These are phyloP conservation scores for Pichia heedii DNA, from an alignment of 805 yeast genomes.

Conservation along the genomic window DNA sequence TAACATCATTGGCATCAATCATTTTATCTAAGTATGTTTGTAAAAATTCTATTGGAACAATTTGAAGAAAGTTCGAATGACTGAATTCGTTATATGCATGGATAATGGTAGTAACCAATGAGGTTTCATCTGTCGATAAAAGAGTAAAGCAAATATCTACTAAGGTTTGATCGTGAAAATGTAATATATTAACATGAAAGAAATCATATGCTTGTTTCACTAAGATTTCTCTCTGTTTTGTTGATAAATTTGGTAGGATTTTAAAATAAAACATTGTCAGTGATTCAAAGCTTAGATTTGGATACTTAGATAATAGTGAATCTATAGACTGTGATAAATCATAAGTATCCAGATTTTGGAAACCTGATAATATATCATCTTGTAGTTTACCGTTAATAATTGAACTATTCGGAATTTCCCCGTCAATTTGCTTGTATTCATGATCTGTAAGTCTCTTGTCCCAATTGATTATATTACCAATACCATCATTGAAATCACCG, in stretches of 20 bases:
- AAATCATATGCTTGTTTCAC: constrained; percentile 3
- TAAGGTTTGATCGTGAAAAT: constrained; percentile 10
- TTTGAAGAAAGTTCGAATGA: constrained; percentile 1
- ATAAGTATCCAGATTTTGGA: not conserved
- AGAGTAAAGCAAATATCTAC: constrained; percentile 1
- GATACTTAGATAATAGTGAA: not conserved
- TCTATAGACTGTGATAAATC: constrained; percentile 1
- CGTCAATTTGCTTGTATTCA: not conserved
- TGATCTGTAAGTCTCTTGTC: not conserved
- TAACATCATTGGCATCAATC: constrained; percentile 14
- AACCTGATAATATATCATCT: not conserved
- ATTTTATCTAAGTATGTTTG: constrained; percentile 11
- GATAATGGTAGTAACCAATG: constrained; percentile 2
- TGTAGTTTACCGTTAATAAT: not conserved
- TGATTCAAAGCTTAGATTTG: constrained; percentile 7
- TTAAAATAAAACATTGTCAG: not conserved
- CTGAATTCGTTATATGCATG: constrained; percentile 4
- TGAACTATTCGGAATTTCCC: not conserved
- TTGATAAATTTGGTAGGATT: not conserved
- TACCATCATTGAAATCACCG: not conserved
- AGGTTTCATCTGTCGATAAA: not conserved
- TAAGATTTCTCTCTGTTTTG: not conserved
- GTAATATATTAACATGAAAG: constrained; percentile 7
- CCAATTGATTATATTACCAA: not conserved
- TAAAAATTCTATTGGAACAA: constrained; percentile 1